Percentiles rank a stretch among this genome's conserved stretches.
These are phyloP conservation scores for Komagataella phaffii DNA, from an alignment of 805 yeast genomes.

Conservation along the genomic window DNA sequence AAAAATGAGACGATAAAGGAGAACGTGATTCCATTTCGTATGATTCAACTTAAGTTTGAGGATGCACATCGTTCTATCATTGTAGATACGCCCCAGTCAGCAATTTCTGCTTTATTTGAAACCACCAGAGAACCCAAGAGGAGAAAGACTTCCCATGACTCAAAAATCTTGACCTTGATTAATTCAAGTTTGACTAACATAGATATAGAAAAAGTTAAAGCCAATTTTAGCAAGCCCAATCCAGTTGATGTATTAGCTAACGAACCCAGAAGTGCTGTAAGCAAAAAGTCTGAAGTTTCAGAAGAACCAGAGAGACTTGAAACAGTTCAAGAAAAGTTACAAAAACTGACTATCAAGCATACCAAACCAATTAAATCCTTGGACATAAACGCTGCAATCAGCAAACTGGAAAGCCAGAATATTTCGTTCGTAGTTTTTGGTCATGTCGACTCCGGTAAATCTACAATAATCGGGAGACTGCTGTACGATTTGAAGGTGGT, in stretches of 20 bases:
- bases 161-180: not conserved
- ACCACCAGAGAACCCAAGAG: not conserved
- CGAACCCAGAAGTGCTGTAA: not conserved
- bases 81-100: not conserved
- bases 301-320: constrained; percentile 2
- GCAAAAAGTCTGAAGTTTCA: constrained; percentile 1
- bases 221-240: constrained; percentile 55
- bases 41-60: not conserved
- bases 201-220: constrained; percentile 26
- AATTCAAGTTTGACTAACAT: constrained; percentile 4
- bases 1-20: not conserved
- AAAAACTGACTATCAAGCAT: constrained; percentile 6
- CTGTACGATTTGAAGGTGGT: constrained; percentile 56
- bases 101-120: not conserved
- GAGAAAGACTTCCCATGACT: not conserved
- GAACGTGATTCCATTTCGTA: not conserved
- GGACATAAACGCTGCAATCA: constrained; percentile 22
- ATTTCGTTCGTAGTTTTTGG: constrained; percentile 73
- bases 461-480: constrained; percentile 66
- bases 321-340: constrained; percentile 5
- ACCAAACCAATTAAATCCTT: constrained; percentile 30
- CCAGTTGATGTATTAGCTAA: constrained; percentile 50
- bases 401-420: constrained; percentile 27
- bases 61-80: not conserved
- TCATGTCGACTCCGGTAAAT: constrained; percentile 79